Percentiles rank a stretch among this genome's conserved stretches.
Conservation (phyloP, 441 rosid species). For the Biscutella auriculata region DNA sequence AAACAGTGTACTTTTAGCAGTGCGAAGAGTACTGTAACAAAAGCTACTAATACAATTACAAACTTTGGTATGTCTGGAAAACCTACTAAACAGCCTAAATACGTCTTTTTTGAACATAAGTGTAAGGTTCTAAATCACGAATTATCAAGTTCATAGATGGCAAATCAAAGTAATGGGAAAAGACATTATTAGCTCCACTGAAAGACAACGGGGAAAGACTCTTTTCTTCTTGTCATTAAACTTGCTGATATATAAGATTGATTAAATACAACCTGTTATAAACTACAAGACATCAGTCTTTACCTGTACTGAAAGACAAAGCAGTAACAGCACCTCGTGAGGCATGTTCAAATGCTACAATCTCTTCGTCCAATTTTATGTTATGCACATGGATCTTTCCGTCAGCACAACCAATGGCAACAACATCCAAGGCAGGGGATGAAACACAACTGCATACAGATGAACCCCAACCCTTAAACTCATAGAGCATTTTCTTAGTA, state of each 20-base stretch:
- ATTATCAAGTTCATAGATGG: not conserved
- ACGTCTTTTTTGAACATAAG: too few species aligned
- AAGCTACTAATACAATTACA: not conserved
- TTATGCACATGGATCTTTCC: constrained; percentile 85
- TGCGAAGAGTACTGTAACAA: too few species aligned
- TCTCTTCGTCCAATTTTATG: constrained; percentile 56
- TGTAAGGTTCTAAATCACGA: not conserved
- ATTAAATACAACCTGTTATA: not conserved
- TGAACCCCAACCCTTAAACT: constrained; percentile 82
- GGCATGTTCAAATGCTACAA: constrained; percentile 66
- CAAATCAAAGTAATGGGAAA: not conserved
- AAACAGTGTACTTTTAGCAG: too few species aligned
- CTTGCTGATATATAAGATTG: not conserved
- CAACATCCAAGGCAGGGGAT: constrained; percentile 89
- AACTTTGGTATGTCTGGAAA: too few species aligned
- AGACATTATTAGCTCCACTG: not conserved
- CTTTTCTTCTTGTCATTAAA: not conserved
- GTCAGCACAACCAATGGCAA: constrained; percentile 88
- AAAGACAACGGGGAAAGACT: not conserved
- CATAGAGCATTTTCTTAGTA: constrained; percentile 67
- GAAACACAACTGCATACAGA: constrained; percentile 65
- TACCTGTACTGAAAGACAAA: constrained; percentile 81
- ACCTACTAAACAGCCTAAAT: too few species aligned
- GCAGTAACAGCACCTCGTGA: constrained; percentile 78
- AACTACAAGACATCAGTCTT: not conserved